phyloP scores from a whole-genome alignment of 208 protist genomes.

The Crithidia fasciculata region DNA sequence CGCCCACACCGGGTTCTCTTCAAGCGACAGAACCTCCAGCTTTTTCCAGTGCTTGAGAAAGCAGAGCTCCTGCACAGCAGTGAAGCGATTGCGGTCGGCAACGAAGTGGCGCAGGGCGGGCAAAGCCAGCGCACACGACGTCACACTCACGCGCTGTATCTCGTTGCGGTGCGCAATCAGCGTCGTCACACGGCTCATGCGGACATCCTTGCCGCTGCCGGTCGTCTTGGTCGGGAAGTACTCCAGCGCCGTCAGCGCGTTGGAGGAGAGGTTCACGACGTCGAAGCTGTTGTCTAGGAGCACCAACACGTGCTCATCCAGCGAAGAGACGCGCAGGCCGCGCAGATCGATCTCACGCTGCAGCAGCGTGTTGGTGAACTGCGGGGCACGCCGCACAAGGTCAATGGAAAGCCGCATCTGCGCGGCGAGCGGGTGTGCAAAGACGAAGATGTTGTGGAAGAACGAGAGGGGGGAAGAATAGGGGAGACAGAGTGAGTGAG shows the following conservation, averaged over 20 bases:
- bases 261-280: conserved; percentile 84
- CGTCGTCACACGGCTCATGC: conserved; percentile 68
- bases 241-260: conserved; percentile 75
- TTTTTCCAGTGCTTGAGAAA: conserved; percentile 80
- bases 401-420: conserved; percentile 84
- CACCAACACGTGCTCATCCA: conserved; percentile 76
- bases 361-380: conserved; percentile 85
- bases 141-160: conserved; percentile 77
- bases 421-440: too few relatives aligned
- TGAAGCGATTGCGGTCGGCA: conserved; percentile 78
- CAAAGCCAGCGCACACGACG: conserved; percentile 70
- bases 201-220: conserved; percentile 16
- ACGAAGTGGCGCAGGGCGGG: conserved; percentile 78
- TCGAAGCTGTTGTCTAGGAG: conserved; percentile 83
- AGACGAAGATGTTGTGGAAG: too few relatives aligned
- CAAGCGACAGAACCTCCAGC: conserved; percentile 74
- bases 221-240: conserved; percentile 62
- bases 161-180: conserved; percentile 85
- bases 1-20: conserved; percentile 71
- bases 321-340: conserved; percentile 72
- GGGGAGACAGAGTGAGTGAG: too few relatives aligned
- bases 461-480: too few relatives aligned
- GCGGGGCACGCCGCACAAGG: conserved; percentile 73
- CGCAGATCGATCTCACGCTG: conserved; percentile 89
- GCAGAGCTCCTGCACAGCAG: conserved; percentile 52